phyloP scores from a whole-genome alignment of 768 basidiomycete genomes.

The Kwoniella pini region DNA sequence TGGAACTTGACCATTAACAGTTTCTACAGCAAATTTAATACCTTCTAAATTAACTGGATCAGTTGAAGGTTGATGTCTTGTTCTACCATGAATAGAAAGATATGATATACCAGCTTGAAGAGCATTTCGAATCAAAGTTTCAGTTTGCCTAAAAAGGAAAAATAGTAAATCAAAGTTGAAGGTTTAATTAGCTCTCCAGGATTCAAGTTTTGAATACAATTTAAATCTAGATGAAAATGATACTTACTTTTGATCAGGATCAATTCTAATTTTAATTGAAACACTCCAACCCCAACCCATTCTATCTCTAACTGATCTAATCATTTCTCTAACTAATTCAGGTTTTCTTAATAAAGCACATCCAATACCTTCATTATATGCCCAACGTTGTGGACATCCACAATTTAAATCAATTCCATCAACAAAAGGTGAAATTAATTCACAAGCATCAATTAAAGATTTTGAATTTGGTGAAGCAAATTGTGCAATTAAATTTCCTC shows the following conservation, averaged over 20 bases:
- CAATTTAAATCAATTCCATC: slow-evolving; percentile 61
- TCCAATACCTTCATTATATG: slow-evolving; percentile 58
- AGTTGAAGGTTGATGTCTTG: slow-evolving; percentile 57
- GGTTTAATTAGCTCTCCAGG: too few species aligned
- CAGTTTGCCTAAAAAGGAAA: slow-evolving; percentile 56
- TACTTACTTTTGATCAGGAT: slow-evolving; percentile 56
- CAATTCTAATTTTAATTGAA: slow-evolving; percentile 59
- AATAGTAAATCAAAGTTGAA: too few species aligned
- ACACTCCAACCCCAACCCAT: slow-evolving; percentile 58
- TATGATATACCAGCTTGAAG: slow-evolving; percentile 56
- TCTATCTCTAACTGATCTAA: slow-evolving; percentile 56
- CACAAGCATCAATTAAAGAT: slow-evolving; percentile 58
- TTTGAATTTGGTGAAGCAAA: slow-evolving; percentile 58
- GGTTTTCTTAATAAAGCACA: slow-evolving; percentile 58
- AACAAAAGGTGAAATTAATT: slow-evolving; percentile 57
- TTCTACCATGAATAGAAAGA: slow-evolving; percentile 59
- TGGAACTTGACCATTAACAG: slow-evolving; percentile 56
- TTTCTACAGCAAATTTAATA: slow-evolving; percentile 58
- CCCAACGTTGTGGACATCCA: slow-evolving; percentile 59
- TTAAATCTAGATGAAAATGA: too few species aligned
- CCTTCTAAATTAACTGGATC: slow-evolving; percentile 56
- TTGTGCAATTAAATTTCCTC: slow-evolving; percentile 57
- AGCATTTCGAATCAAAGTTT: slow-evolving; percentile 56
- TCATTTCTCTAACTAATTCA: slow-evolving; percentile 58
- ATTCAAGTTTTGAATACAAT: too few species aligned